Percentiles rank a stretch among this genome's conserved stretches.
Conservation (phyloP, 352 stramenopile genomes). For the Lagenidium giganteum region DNA sequence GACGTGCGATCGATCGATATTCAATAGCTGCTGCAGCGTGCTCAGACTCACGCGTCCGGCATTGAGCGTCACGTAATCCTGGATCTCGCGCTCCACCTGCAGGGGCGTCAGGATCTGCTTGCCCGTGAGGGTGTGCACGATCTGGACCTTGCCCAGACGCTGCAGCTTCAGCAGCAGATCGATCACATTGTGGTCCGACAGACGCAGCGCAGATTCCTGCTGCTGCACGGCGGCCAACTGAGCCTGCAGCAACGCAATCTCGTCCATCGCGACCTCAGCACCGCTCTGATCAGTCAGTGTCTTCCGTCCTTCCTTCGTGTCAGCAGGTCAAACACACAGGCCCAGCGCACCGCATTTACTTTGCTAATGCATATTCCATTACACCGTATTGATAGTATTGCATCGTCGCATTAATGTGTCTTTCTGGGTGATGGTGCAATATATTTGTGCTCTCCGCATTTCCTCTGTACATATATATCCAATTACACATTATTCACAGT, state of each 20-base stretch:
- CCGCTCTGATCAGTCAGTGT: too few species aligned
- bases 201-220: constrained; percentile 68
- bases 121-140: constrained; percentile 75
- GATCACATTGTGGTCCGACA: constrained; percentile 81
- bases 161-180: constrained; percentile 77
- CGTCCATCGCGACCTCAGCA: constrained; percentile 46
- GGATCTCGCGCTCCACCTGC: constrained; percentile 71
- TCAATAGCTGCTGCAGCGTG: constrained; percentile 60
- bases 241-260: constrained; percentile 76
- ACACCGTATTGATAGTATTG: too few species aligned
- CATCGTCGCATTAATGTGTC: too few species aligned
- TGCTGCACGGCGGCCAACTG: constrained; percentile 78
- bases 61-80: constrained; percentile 63
- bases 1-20: constrained; percentile 69
- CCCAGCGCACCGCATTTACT: too few species aligned
- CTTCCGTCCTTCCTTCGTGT: too few species aligned
- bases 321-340: too few species aligned
- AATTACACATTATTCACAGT: too few species aligned
- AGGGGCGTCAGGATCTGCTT: constrained; percentile 76
- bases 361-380: too few species aligned
- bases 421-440: too few species aligned
- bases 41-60: constrained; percentile 58
- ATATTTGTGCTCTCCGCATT: too few species aligned
- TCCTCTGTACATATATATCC: too few species aligned
- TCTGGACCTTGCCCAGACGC: constrained; percentile 63